Evolutionary conservation across 805 yeast genomes (phyloP).

Genomic region (Lipomyces sp.): DNA sequence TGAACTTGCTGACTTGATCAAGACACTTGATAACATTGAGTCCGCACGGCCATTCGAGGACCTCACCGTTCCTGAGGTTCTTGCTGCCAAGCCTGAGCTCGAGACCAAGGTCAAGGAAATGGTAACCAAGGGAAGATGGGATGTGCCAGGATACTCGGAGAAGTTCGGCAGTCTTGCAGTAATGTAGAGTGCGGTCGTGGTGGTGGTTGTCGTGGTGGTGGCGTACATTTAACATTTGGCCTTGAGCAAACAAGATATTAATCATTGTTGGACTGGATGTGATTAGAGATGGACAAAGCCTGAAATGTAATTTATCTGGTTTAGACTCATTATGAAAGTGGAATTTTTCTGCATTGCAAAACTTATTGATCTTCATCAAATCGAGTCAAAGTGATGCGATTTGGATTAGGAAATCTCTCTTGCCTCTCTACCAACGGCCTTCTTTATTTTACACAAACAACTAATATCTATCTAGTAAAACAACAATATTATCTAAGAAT

Average conservation of each 20-base stretch:
- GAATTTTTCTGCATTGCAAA: neutral
- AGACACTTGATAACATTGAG: slow-evolving; percentile 91
- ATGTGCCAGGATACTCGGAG: slow-evolving; percentile 97
- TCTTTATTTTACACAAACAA: neutral
- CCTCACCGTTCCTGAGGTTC: slow-evolving; percentile 92
- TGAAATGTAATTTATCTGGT: too few relatives aligned
- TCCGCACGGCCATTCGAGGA: slow-evolving; percentile 97
- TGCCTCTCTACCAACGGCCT: neutral
- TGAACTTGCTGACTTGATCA: slow-evolving; percentile 83
- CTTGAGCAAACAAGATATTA: too few relatives aligned
- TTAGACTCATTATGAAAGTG: neutral
- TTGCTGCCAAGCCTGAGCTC: slow-evolving; percentile 95
- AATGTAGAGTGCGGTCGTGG: slow-evolving; percentile 53
- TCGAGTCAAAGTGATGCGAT: neutral
- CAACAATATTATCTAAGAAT: neutral
- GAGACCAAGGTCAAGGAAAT: slow-evolving; percentile 93
- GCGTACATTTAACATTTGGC: neutral
- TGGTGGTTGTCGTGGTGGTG: neutral
- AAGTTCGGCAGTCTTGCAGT: slow-evolving; percentile 96
- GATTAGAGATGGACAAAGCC: too few relatives aligned
- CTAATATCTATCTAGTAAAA: neutral
- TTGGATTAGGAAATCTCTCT: too few relatives aligned
- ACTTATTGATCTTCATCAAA: neutral
- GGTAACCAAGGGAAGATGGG: slow-evolving; percentile 97
- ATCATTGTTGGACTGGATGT: too few relatives aligned